Percentiles rank a stretch among this genome's conserved stretches.
Evolutionary conservation across 345 rosid genomes (phyloP).

Genomic region (Eucalyptus erythrocorys): DNA sequence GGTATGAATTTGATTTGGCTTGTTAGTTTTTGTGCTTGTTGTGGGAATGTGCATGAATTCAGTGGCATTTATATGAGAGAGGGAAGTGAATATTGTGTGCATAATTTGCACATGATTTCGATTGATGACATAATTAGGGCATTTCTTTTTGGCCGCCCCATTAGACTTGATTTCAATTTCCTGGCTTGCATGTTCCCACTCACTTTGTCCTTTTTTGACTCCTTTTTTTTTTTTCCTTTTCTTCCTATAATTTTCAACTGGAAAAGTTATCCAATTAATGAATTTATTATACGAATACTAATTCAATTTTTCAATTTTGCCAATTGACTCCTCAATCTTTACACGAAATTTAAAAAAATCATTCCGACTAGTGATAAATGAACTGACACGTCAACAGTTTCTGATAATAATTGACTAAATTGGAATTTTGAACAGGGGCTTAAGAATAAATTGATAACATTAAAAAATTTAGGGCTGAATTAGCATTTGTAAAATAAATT

Average conservation of each 20-base stretch:
- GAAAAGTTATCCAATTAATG: not conserved
- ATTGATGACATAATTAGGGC: not conserved
- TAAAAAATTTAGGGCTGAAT: not conserved
- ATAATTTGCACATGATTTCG: not conserved
- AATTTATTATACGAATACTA: not conserved
- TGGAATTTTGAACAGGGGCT: not conserved
- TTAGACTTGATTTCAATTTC: not conserved
- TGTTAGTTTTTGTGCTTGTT: not conserved
- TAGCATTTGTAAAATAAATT: not conserved
- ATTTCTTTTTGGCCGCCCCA: not conserved
- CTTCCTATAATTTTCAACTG: not conserved
- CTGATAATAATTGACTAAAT: rapidly evolving
- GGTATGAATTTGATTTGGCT: not conserved
- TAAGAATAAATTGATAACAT: rapidly evolving
- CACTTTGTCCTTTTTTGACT: not conserved
- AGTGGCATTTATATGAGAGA: slow-evolving; percentile 3
- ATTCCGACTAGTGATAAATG: rapidly evolving
- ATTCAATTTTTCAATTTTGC: rapidly evolving
- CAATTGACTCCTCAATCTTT: rapidly evolving
- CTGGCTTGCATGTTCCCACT: not conserved
- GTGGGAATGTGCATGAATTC: not conserved
- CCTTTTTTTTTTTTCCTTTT: not conserved
- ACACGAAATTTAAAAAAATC: rapidly evolving
- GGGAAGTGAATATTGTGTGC: not conserved
- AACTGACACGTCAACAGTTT: rapidly evolving